Base-by-base conservation (phyloP, 257 asterid species). In the Ocimum tenuiflorum region DNA sequence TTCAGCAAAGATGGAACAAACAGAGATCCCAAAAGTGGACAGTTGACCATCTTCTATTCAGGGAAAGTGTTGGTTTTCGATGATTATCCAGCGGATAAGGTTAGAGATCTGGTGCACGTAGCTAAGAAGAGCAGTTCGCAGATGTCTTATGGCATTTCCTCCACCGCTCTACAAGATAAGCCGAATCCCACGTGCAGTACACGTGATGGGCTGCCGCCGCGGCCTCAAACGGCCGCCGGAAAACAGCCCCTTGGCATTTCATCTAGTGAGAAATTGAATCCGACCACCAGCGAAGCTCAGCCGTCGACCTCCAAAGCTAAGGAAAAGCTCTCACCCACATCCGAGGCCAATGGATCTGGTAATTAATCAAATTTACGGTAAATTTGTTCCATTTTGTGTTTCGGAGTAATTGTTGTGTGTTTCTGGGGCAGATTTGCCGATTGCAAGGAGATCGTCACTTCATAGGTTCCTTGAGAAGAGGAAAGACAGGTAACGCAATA, bases 371-470 rank as follows among this genome's bases (percentile, higher is more conserved):
- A 8, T 31, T 31, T 3, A 31, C 0, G 13, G 10, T 0, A 10
- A 19, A 6, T 4, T 20, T 10, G 4, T 42, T 29, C 51, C 13
- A 20, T 38, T 52, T 38, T 63, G 6, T 15, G 38, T 18, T 61
- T 66, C 12, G n/a, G 23, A 4, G 45, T 49, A 48, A 62, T 3
- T 13, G n/a, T 9, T 11, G 13, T 38, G 12, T 2, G 9, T 51
- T 17, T 24, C 5, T 8, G 8, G 1, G 7, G 14, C 69, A 90
- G 96, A 87, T 71, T 70, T 90, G 81, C 97, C 97, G 43, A 90
- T 90, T 58, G 96, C 96, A 35, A 85, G 97, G 60, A 84, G 95
- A 73, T 83, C 91, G 7, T 82, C 88, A 3, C 81, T 85, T 51
- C 79, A 85, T 50, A 77, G 91, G 63, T 85, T 82, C 54, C 84